Base-by-base conservation (phyloP, 106 monocot genomes). In the Iris macrosiphon region DNA sequence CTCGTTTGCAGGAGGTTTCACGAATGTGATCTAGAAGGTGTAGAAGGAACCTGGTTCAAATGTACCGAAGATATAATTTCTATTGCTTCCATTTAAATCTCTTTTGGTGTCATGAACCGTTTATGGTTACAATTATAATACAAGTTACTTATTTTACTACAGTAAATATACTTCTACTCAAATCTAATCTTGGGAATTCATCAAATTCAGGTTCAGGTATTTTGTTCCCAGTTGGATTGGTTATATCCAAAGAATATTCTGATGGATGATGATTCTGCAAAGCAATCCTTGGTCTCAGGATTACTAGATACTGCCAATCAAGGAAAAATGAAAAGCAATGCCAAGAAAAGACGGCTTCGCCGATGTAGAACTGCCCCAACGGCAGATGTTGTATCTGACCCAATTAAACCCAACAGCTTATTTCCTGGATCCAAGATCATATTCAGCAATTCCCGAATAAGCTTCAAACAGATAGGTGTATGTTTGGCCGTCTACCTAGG, bases 401-500 rank as follows among this genome's bases (percentile, higher is more conserved):
- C 45, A 6, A 26, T 18, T 14, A 35, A 66, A 61, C 26, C 8
- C 27, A 1, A 22, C 12, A 56, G 30, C 31, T 26, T 17, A 20
- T 21, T 56, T 40, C 47, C 65, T 13, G 71, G 3, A 13, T 62
- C 70, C 26, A 59, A 57, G 35, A 55, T 25, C 17, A 28, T 66
- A 7, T 63, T 75, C 16, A 28, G 53, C 9, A 34, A 58, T 24
- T 24, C 68, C 29, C 43, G 42, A 6, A 77, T 72, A 4, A 90
- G 70, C 27, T 55, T 90, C 16, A 58, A 11, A 48, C 74, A 57
- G 40, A 68, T 74, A 10, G 60, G 12, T 38, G n/a, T 69, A 7
- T 65, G 68, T 42, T 45, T 90, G 34, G 50, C 34, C 34, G 9
- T 75, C 64, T 90, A 84, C 69, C 62, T 90, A 0, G 54, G 42